Conservation (phyloP, 768 basidiomycete genomes). For the Mycena belliarum region DNA sequence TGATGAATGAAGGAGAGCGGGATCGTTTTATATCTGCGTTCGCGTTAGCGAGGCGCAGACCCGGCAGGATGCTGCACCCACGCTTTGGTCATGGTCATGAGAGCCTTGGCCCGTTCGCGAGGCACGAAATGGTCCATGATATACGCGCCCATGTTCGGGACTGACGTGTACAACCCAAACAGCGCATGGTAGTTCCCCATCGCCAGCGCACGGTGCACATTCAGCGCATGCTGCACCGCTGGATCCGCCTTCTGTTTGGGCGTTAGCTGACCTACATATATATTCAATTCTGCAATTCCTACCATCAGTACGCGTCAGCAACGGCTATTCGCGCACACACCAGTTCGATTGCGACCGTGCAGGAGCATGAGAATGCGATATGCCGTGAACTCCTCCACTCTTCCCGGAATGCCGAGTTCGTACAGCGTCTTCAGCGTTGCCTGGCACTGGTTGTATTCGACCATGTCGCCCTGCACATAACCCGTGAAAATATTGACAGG, state of each 20-base stretch:
- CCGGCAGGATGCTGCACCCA: conserved; percentile 40
- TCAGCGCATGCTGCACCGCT: conserved; percentile 86
- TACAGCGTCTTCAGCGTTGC: conserved; percentile 87
- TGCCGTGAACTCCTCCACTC: conserved; percentile 94
- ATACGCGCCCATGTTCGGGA: conserved; percentile 97
- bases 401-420: conserved; percentile 89
- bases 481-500: conserved; percentile 2
- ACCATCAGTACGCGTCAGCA: background rate
- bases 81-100: conserved; percentile 93
- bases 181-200: conserved; percentile 94
- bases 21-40: conserved; percentile 76
- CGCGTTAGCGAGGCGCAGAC: conserved; percentile 1
- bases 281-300: conserved; percentile 75
- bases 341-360: conserved; percentile 91
- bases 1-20: conserved; percentile 74
- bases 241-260: conserved; percentile 80
- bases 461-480: conserved; percentile 80
- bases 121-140: conserved; percentile 99
- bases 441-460: conserved; percentile 99
- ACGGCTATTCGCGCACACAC: conserved; percentile 49
- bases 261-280: conserved; percentile 97
- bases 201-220: conserved; percentile 84
- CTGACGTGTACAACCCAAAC: conserved; percentile 79
- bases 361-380: conserved; percentile 96
- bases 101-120: conserved; percentile 82